Conservation (phyloP, 345 rosid species). For the Camelina hispida region DNA sequence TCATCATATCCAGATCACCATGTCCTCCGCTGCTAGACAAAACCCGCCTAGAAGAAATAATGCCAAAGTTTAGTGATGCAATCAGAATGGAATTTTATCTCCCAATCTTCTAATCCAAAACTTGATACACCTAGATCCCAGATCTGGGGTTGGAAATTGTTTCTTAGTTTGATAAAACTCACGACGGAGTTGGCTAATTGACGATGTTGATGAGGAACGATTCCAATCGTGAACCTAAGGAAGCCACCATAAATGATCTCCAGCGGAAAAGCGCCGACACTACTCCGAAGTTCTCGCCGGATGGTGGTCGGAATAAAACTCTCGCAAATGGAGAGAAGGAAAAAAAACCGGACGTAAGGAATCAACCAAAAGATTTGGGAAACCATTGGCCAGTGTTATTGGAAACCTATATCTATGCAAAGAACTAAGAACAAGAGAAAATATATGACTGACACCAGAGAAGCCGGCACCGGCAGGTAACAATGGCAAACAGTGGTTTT, state of each 20-base stretch:
- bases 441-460: neutral
- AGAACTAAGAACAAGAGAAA: no score
- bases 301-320: neutral
- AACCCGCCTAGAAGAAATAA: no score
- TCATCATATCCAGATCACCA: no score
- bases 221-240: neutral
- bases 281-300: neutral
- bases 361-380: neutral
- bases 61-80: no score
- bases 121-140: no score
- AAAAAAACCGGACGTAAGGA: neutral
- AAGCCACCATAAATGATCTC: neutral
- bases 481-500: no score
- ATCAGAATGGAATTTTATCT: no score
- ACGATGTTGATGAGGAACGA: neutral
- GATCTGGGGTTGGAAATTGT: neutral
- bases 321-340: neutral
- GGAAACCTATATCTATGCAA: no score
- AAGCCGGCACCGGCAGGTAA: neutral
- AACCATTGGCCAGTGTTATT: neutral
- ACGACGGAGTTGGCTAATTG: neutral
- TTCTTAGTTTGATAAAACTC: neutral
- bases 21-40: no score
- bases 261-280: neutral
- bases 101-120: no score